A percentile compares a stretch with the other conserved stretches of the same genome.
phyloP scores from a whole-genome alignment of 1,284 basidiomycete genomes.

The Exobasidium cylindrosporum region DNA sequence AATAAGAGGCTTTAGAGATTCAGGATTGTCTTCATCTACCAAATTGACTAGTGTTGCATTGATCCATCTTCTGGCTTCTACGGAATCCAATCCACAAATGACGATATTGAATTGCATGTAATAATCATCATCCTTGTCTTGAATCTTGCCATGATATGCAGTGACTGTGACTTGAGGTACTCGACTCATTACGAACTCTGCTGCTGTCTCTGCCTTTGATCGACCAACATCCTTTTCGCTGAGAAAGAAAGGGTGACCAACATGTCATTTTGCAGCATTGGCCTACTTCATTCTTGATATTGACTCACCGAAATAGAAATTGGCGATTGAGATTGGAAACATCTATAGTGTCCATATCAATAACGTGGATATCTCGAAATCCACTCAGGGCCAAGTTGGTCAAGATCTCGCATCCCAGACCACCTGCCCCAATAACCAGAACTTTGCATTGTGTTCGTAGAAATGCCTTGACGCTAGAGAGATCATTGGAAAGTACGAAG shows the following conservation, averaged over 20 bases:
- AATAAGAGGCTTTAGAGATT: slow-evolving; percentile 94
- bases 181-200: slow-evolving; percentile 78
- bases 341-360: slow-evolving; percentile 99
- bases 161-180: slow-evolving; percentile 91
- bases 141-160: slow-evolving; percentile 93
- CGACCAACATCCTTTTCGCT: slow-evolving; percentile 88
- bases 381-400: slow-evolving; percentile 63
- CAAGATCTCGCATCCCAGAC: slow-evolving; percentile 54
- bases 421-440: slow-evolving; percentile 73
- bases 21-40: slow-evolving; percentile 75
- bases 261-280: too few relatives aligned
- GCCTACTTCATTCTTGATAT: too few relatives aligned
- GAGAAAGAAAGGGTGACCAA: too few relatives aligned
- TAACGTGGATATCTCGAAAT: slow-evolving; percentile 97
- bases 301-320: slow-evolving; percentile 75
- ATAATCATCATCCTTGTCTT: slow-evolving; percentile 93
- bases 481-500: not conserved
- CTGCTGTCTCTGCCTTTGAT: slow-evolving; percentile 88
- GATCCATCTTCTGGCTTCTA: slow-evolving; percentile 86
- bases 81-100: slow-evolving; percentile 96
- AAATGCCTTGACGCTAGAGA: slow-evolving; percentile 72
- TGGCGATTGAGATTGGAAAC: slow-evolving; percentile 98
- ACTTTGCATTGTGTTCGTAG: slow-evolving; percentile 81
- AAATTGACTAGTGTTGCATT: slow-evolving; percentile 94
- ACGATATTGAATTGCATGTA: slow-evolving; percentile 96